Evolutionary conservation across 2,329 filamentous ascomycete species (phyloP).

Genomic region (Fusarium sp.): DNA sequence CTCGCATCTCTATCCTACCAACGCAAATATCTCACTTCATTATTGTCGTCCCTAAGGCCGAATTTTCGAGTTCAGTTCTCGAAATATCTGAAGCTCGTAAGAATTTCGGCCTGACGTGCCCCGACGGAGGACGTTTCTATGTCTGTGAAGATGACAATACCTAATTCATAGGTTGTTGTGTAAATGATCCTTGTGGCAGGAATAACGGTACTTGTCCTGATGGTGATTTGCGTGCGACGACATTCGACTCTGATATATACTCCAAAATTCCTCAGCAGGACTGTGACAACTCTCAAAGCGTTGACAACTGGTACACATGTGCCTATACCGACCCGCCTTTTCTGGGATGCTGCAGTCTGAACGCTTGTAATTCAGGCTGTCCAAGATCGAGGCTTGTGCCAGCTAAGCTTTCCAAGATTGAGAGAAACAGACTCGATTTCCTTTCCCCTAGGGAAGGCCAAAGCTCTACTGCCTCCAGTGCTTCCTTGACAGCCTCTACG

Average conservation of each 20-base stretch:
- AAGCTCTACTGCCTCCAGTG: conserved; percentile 5
- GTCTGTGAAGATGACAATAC: conserved; percentile 50
- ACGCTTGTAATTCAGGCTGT: conserved; percentile 41
- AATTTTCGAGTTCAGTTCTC: neutral
- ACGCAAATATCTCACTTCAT: neutral
- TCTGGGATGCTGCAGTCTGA: conserved; percentile 54
- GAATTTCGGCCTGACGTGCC: conserved; percentile 51
- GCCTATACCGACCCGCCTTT: conserved; percentile 50
- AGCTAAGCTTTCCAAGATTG: conserved; percentile 25
- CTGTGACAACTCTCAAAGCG: conserved; percentile 45
- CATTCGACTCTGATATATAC: conserved; percentile 51
- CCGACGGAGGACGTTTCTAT: conserved; percentile 53
- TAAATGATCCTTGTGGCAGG: conserved; percentile 51
- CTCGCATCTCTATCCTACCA: neutral
- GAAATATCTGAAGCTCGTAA: conserved; percentile 33
- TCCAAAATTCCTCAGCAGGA: conserved; percentile 49
- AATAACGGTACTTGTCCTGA: conserved; percentile 52
- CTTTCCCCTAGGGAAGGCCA: conserved; percentile 22
- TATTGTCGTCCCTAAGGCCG: neutral
- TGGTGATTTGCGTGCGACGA: conserved; percentile 45
- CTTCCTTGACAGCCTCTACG: conserved; percentile 14
- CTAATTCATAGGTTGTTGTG: conserved; percentile 58
- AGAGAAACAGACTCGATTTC: conserved; percentile 30
- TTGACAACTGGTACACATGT: conserved; percentile 54
- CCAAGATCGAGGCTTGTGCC: conserved; percentile 25